These are phyloP conservation scores for Fusarium sulawesiense DNA, from an alignment of 2,329 filamentous ascomycete species.

Conservation along the genomic window DNA sequence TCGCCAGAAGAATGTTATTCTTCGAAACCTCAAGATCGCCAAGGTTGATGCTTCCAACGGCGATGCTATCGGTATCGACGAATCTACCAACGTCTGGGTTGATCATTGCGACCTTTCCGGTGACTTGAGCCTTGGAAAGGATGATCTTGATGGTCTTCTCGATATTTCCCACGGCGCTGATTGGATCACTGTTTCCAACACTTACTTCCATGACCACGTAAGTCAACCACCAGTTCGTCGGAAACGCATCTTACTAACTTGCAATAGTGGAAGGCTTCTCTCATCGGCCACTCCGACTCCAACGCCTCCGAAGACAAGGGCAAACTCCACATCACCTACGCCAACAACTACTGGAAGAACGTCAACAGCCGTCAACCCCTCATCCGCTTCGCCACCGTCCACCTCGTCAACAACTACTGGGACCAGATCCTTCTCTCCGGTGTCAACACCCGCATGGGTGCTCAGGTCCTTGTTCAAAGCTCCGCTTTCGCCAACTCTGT, in stretches of 20 bases:
- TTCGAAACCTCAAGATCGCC: constrained; percentile 70
- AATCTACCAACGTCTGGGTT: constrained; percentile 70
- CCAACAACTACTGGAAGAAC: constrained; percentile 74
- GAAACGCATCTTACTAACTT: too few species aligned
- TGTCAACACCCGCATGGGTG: constrained; percentile 67
- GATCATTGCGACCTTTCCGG: constrained; percentile 75
- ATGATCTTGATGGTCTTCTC: constrained; percentile 75
- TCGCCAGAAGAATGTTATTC: constrained; percentile 66
- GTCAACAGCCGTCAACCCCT: constrained; percentile 72
- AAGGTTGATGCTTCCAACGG: constrained; percentile 66
- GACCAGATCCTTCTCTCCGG: constrained; percentile 56
- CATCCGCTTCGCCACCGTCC: constrained; percentile 74
- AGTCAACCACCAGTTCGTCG: not conserved
- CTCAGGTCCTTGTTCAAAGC: constrained; percentile 68
- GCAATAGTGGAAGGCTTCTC: constrained; percentile 63
- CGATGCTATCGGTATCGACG: constrained; percentile 70
- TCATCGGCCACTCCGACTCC: constrained; percentile 69
- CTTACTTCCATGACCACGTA: constrained; percentile 49
- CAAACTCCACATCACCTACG: constrained; percentile 71
- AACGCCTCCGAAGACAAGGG: constrained; percentile 69
- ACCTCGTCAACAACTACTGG: constrained; percentile 67
- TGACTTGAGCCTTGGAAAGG: constrained; percentile 69
- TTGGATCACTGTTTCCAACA: constrained; percentile 63
- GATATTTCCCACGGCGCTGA: constrained; percentile 73
- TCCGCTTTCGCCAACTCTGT: constrained; percentile 60